Evolutionary conservation across 2,329 filamentous ascomycete genomes (phyloP).

Genomic region (Sporothrix pseudoabietina): DNA sequence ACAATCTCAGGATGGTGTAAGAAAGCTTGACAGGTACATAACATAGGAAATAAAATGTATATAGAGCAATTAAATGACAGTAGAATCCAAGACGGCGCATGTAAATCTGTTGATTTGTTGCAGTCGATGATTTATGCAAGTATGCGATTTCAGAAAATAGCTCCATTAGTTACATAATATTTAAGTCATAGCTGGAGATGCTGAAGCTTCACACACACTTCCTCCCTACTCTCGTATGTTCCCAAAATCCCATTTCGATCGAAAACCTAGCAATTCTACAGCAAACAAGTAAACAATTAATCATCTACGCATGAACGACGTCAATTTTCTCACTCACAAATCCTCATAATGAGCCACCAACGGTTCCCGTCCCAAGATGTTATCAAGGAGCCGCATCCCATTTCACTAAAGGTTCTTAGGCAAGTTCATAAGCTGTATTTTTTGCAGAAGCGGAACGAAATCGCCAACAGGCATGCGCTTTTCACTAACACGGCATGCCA

Average conservation of each 20-base stretch:
- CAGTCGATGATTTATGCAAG: not conserved
- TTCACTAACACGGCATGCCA: not conserved
- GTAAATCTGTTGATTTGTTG: not conserved
- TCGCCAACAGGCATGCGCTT: not conserved
- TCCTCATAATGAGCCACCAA: slow-evolving; percentile 58
- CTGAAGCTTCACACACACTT: not conserved
- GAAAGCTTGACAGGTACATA: not conserved
- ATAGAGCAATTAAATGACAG: not conserved
- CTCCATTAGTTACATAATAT: slow-evolving; percentile 11
- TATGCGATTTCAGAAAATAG: not conserved
- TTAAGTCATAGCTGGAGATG: not conserved
- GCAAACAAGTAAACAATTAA: not conserved
- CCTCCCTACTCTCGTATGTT: not conserved
- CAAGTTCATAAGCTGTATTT: slow-evolving; percentile 38
- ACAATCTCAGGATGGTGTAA: not conserved
- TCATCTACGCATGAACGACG: not conserved
- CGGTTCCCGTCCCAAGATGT: slow-evolving; percentile 59
- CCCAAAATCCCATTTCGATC: not conserved
- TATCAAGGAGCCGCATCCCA: slow-evolving; percentile 73
- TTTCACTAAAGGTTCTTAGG: slow-evolving; percentile 77
- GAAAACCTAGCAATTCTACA: not conserved
- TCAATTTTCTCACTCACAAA: not conserved
- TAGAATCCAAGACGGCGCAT: not conserved
- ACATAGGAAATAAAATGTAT: not conserved
- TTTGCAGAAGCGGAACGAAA: not conserved